Evolutionary conservation across 371 early-diverging fungal genomes (phyloP), one percentile per base, ranked within the genome.

Genomic region (Chytridiales sp.): DNA sequence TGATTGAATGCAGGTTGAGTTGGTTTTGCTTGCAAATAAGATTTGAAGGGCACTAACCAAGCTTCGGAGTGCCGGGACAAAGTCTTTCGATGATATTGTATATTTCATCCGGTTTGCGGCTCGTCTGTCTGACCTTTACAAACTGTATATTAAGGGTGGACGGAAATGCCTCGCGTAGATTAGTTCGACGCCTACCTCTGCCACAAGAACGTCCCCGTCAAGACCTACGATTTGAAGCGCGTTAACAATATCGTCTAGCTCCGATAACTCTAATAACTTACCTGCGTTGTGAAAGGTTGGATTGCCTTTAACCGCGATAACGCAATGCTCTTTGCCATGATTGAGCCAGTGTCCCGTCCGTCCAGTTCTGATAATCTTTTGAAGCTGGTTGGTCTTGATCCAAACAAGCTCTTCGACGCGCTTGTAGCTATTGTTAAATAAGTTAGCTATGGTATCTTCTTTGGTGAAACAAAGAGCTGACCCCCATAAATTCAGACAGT

Each of bases 301-400:
- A 27, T 60, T 56, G 19, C 80, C 78, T 53, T 78, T 78, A 38
- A 73, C 63, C 1, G 75, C 80, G n/a, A 80, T 64, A 30, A 80
- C 52, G 50, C 78, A 80, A 54, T 80, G 80, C 61, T 80, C 80
- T 59, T 80, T 80, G 54, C 71, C 67, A 42, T 80, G 80, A 50
- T 80, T 80, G 29, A 80, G 40, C 80, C 80, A 80, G 59, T 80
- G 80, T 21, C 80, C 80, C 46, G 80, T 80, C 30, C 80, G 62
- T 0, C 80, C 78, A 0, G 78, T 80, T 9, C 80, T 62, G 47
- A 80, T 78, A 38, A 68, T 26, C 66, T 64, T 34, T 43, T 80
- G 80, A 15, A 78, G 59, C 67, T 80, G 80, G 61, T 78, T 78
- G 3, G 63, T 76, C 46, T 80, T 80, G 49, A 80, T 68, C 80